Base-by-base conservation (phyloP, 257 asterid species). In the Scutellaria galericulata region DNA sequence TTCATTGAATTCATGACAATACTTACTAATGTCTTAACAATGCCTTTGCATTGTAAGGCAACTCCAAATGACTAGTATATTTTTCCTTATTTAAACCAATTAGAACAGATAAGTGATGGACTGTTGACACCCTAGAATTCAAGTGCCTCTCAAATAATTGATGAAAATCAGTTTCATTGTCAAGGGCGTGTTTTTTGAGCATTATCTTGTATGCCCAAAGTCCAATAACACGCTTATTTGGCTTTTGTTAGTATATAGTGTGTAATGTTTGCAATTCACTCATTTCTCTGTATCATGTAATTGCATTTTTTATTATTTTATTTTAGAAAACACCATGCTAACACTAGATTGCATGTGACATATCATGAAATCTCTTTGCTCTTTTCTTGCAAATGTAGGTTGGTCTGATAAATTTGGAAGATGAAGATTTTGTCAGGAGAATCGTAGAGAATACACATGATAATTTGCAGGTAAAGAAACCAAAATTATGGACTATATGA, bases 331-430 rank as follows among this genome's bases (percentile, higher is more conserved):
- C 68, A 24, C 57, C 62, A 7, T 61, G 31, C 58, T 51, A 44
- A 61, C 54, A 22, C 60, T 13, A 56, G 20, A 68, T 74, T 51
- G 41, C 48, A 47, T 22, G 51, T 54, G 50, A 37, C 66, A 27
- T 66, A 59, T 44, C 24, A 42, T 62, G 54, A 71, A 71, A 9
- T 57, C 18, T 14, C 69, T 68, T 74, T 12, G 54, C 41, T 74
- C 52, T 68, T 5, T 13, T 61, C 63, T 59, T 74, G 64, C 74
- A 11, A 66, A 54, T 89, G 64, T 79, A 95, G 99, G 89, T 90
- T 81, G 99, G 99, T 64, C 82, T 95, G 7, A 65, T 95, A 81
- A 95, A 95, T 80, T 79, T 95, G 91, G 99, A 95, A 82, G 89
- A 91, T 81, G 99, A 95, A 84, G 96, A 88, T 42, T 88, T 90